phyloP scores from a whole-genome alignment of 2,329 filamentous ascomycete species.

The Fusarium sp. region DNA sequence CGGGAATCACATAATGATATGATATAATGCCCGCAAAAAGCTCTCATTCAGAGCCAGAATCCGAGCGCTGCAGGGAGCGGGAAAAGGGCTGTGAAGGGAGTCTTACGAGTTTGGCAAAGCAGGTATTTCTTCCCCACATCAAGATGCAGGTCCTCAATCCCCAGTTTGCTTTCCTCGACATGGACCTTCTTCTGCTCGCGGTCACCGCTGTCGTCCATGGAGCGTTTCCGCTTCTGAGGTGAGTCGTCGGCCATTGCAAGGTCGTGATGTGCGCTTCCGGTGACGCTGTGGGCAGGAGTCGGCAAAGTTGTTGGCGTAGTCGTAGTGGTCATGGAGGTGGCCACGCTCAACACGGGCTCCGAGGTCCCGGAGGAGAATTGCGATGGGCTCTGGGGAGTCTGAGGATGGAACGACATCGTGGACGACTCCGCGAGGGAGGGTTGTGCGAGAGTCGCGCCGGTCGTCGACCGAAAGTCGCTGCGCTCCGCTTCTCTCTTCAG shows the following conservation, averaged over 20 bases:
- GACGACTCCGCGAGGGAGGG: constrained; percentile 51
- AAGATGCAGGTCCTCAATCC: constrained; percentile 72
- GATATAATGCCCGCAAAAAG: constrained; percentile 35
- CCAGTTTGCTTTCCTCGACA: constrained; percentile 68
- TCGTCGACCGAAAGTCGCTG: constrained; percentile 50
- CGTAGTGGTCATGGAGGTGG: constrained; percentile 62
- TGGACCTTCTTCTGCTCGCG: constrained; percentile 71
- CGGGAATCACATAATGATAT: constrained; percentile 36
- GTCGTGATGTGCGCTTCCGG: constrained; percentile 61
- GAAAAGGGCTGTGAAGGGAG: constrained; percentile 59
- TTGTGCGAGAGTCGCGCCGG: constrained; percentile 49
- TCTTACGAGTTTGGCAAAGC: constrained; percentile 74
- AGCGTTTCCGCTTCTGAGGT: constrained; percentile 71
- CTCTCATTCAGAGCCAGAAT: constrained; percentile 37
- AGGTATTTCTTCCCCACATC: constrained; percentile 76
- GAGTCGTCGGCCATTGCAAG: constrained; percentile 64
- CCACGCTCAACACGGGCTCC: constrained; percentile 63
- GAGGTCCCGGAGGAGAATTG: constrained; percentile 67
- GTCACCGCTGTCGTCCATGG: constrained; percentile 65
- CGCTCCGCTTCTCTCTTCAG: constrained; percentile 47
- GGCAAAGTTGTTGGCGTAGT: constrained; percentile 66
- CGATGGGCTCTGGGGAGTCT: constrained; percentile 75
- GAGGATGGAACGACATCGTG: constrained; percentile 74
- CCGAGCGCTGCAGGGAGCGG: constrained; percentile 42
- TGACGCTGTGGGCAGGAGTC: constrained; percentile 72